These are phyloP conservation scores for Rhodotorula sp. DNA, from an alignment of 1,284 basidiomycete species.

Conservation along the genomic window DNA sequence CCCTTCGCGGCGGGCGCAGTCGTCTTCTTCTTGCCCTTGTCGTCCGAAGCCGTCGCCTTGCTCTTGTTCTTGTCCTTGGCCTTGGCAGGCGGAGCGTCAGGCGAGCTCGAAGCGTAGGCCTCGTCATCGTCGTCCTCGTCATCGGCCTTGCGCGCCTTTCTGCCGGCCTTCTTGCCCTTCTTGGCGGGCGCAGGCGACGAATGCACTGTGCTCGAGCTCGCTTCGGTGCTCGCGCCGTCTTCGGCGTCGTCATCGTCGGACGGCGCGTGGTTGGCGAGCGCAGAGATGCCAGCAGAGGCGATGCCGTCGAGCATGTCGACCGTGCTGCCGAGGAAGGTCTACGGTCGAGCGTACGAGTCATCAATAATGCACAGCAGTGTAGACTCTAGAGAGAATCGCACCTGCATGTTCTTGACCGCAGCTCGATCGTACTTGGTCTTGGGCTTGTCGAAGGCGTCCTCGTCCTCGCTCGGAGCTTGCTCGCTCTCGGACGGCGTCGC, in stretches of 20 bases:
- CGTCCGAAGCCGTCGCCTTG: no score
- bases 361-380: no score
- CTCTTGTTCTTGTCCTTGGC: no score
- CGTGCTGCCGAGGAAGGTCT: not conserved
- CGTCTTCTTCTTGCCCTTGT: not conserved
- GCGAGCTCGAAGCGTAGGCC: not conserved
- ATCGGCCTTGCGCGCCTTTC: not conserved
- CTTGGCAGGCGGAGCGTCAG: no score
- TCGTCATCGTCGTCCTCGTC: not conserved
- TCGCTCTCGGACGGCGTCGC: no score
- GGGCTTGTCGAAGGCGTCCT: not conserved
- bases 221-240: not conserved
- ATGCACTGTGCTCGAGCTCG: not conserved
- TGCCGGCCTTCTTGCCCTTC: not conserved
- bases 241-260: not conserved
- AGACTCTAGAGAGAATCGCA: not conserved
- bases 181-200: not conserved
- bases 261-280: not conserved
- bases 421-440: slow-evolving; percentile 12
- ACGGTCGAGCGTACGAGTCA: no score
- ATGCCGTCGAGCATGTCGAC: not conserved
- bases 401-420: slow-evolving; percentile 16
- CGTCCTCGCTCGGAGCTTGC: no score
- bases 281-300: not conserved
- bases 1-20: not conserved